phyloP scores from a whole-genome alignment of 768 basidiomycete species.

The Hypsizygus marmoreus region DNA sequence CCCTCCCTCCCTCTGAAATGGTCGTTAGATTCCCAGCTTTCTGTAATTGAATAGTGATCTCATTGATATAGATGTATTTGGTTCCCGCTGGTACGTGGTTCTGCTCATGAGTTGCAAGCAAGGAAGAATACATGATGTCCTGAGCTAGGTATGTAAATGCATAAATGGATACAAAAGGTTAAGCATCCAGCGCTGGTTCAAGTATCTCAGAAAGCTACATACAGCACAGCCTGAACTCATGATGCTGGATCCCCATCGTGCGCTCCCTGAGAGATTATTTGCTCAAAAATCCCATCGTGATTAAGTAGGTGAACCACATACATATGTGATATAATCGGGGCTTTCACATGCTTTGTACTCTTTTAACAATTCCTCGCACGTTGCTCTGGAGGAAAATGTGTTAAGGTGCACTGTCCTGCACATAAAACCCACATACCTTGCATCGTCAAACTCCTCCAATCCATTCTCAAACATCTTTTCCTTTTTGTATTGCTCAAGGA shows the following conservation, averaged over 20 bases:
- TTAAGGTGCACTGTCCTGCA: background rate
- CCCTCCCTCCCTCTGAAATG: slow-evolving; percentile 31
- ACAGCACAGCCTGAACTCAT: background rate
- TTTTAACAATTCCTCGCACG: slow-evolving; percentile 83
- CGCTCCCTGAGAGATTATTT: slow-evolving; percentile 24
- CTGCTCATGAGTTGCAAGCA: no score
- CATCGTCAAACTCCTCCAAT: slow-evolving; percentile 95
- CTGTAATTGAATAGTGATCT: slow-evolving; percentile 26
- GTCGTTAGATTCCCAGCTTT: slow-evolving; percentile 19
- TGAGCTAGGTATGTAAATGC: background rate
- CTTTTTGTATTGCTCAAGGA: slow-evolving; percentile 96
- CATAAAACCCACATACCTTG: slow-evolving; percentile 62
- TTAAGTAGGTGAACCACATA: background rate
- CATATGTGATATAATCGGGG: slow-evolving; percentile 87
- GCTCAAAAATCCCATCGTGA: background rate
- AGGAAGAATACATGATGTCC: no score
- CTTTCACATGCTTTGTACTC: slow-evolving; percentile 98
- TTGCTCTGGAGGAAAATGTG: slow-evolving; percentile 52
- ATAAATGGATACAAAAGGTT: background rate
- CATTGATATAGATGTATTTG: slow-evolving; percentile 13
- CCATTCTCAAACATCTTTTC: slow-evolving; percentile 94
- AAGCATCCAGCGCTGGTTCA: slow-evolving; percentile 1
- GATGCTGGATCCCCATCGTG: slow-evolving; percentile 24
- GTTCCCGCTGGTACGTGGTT: background rate
- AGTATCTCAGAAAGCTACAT: background rate